These are phyloP conservation scores for Neoboletus magnificus DNA, from an alignment of 768 basidiomycete species.

Conservation along the genomic window DNA sequence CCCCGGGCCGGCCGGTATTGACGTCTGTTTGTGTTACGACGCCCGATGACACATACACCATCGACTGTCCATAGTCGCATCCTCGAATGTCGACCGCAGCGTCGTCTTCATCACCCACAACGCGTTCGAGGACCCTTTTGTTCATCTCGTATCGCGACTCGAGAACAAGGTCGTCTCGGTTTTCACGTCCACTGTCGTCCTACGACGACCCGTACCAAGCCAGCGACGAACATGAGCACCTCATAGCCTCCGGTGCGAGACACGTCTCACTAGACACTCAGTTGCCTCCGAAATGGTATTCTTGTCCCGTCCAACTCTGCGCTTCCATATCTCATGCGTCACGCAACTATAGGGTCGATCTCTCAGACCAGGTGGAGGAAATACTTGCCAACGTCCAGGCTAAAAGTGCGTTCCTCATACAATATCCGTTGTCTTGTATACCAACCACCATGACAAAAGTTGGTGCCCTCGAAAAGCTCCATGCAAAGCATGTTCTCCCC, in stretches of 20 bases:
- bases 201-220: constrained; percentile 47
- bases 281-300: constrained; percentile 86
- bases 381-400: constrained; percentile 62
- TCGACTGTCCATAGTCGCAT: constrained; percentile 15
- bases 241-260: constrained; percentile 44
- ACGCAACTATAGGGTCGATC: constrained; percentile 70
- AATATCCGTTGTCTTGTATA: constrained; percentile 6
- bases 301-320: not conserved
- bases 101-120: constrained; percentile 44
- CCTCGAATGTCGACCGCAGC: constrained; percentile 30
- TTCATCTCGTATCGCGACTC: constrained; percentile 94
- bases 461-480: constrained; percentile 85
- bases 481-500: constrained; percentile 93
- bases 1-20: constrained; percentile 18
- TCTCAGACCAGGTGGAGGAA: constrained; percentile 84
- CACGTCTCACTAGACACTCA: constrained; percentile 53
- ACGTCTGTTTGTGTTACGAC: constrained; percentile 17
- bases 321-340: constrained; percentile 16
- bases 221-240: constrained; percentile 59
- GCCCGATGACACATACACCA: constrained; percentile 18
- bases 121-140: constrained; percentile 85
- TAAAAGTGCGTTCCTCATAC: constrained; percentile 62
- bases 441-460: constrained; percentile 50
- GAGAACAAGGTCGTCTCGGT: constrained; percentile 41
- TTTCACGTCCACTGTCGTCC: constrained; percentile 37